Conservation (phyloP, 2,329 filamentous ascomycete genomes). For the Sarocladiaceae sp. region DNA sequence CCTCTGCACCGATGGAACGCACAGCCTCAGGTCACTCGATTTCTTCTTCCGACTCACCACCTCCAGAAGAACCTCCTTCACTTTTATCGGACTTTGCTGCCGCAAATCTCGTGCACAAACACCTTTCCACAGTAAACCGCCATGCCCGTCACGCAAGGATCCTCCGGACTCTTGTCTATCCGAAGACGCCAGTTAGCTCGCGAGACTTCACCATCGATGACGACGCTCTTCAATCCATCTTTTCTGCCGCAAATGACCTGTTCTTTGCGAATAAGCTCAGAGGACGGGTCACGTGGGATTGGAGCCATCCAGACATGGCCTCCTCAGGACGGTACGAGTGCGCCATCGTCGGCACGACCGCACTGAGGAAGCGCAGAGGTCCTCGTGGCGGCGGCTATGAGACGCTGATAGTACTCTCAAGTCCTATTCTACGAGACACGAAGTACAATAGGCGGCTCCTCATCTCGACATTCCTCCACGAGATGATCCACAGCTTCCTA, state of each 20-base stretch:
- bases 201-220: constrained; percentile 50
- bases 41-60: constrained; percentile 28
- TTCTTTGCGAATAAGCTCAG: constrained; percentile 53
- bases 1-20: constrained; percentile 33
- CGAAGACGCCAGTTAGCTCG: constrained; percentile 19
- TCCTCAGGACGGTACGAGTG: constrained; percentile 36
- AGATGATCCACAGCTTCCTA: constrained; percentile 61
- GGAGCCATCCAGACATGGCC: constrained; percentile 44
- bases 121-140: constrained; percentile 38
- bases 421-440: constrained; percentile 48
- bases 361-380: constrained; percentile 33
- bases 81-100: constrained; percentile 38
- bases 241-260: constrained; percentile 54
- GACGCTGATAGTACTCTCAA: constrained; percentile 56
- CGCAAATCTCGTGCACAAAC: constrained; percentile 40
- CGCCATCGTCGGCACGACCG: constrained; percentile 57
- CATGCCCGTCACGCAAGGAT: constrained; percentile 49
- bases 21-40: constrained; percentile 45
- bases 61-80: constrained; percentile 24
- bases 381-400: constrained; percentile 47
- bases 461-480: constrained; percentile 59
- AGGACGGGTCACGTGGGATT: constrained; percentile 56
- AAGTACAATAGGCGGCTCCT: constrained; percentile 54
- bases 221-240: constrained; percentile 49
- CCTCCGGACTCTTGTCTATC: constrained; percentile 50